Conservation (phyloP, 805 yeast genomes). For the Nakazawaea sp. region DNA sequence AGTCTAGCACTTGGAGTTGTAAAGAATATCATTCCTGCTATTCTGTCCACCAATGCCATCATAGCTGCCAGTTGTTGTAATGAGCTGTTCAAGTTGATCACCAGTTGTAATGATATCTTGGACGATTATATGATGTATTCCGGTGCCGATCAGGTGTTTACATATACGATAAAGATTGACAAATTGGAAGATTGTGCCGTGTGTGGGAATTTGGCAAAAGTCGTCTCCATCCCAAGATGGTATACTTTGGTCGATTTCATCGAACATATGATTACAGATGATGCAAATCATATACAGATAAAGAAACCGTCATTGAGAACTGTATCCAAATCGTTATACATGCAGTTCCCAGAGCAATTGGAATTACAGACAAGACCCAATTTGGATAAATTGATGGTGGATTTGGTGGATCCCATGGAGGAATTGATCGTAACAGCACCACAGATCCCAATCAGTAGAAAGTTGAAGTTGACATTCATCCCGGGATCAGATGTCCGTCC, state of each 20-base stretch:
- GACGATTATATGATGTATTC: conserved; percentile 82
- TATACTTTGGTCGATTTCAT: conserved; percentile 36
- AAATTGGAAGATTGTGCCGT: conserved; percentile 63
- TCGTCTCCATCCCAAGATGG: conserved; percentile 6
- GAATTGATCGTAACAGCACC: conserved; percentile 48
- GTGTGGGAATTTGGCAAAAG: conserved; percentile 44
- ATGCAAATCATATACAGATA: conserved; percentile 23
- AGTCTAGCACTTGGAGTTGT: conserved; percentile 78
- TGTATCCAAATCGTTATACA: conserved; percentile 30
- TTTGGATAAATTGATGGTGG: conserved; percentile 24
- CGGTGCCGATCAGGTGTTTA: conserved; percentile 74
- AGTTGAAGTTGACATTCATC: conserved; percentile 6
- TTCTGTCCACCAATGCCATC: conserved; percentile 89
- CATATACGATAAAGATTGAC: conserved; percentile 63
- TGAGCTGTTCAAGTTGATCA: conserved; percentile 74
- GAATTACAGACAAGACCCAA: conserved; percentile 40
- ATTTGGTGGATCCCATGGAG: conserved; percentile 34
- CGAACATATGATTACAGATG: conserved; percentile 25
- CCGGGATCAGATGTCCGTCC: conserved; percentile 10
- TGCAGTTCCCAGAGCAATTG: conserved; percentile 39
- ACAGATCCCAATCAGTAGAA: conserved; percentile 36
- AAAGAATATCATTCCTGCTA: conserved; percentile 88
- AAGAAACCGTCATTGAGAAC: conserved; percentile 41
- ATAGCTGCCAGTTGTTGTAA: conserved; percentile 86
- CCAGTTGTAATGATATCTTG: conserved; percentile 59